Percentiles rank a stretch among this genome's conserved stretches.
Evolutionary conservation across 441 rosid species (phyloP).

Genomic region (Lepidium campestre): DNA sequence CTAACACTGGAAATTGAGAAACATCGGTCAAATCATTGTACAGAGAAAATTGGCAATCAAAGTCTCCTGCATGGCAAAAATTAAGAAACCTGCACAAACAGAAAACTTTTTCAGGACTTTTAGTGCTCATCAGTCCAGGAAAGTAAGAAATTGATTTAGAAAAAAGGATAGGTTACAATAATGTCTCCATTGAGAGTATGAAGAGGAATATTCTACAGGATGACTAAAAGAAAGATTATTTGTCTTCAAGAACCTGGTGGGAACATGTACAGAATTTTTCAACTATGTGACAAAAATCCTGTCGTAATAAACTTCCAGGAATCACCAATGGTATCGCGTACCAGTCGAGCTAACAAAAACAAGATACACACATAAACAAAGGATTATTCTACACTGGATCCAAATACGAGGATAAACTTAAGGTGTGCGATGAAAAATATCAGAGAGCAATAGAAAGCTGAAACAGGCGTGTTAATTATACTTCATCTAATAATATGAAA

Average conservation of each 20-base stretch:
- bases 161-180: not conserved
- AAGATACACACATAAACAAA: constrained; percentile 8
- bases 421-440: not conserved
- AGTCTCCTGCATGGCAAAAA: constrained; percentile 42
- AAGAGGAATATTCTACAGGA: constrained; percentile 22
- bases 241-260: constrained; percentile 24
- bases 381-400: not conserved
- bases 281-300: not conserved
- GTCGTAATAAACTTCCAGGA: not conserved
- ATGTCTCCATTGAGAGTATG: not conserved
- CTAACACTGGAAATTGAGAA: constrained; percentile 4
- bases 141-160: not conserved
- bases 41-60: constrained; percentile 14
- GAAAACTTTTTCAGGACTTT: constrained; percentile 30
- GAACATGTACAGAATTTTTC: constrained; percentile 29
- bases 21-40: constrained; percentile 13
- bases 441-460: not conserved
- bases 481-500: not conserved
- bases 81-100: constrained; percentile 63
- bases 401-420: not conserved
- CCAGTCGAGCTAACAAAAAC: not conserved
- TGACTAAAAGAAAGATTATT: constrained; percentile 19
- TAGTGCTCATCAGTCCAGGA: constrained; percentile 13
- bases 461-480: constrained; percentile 14
- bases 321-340: not conserved